Base-by-base conservation (phyloP, 2,329 filamentous ascomycete genomes). In the Botrytis byssoidea region DNA sequence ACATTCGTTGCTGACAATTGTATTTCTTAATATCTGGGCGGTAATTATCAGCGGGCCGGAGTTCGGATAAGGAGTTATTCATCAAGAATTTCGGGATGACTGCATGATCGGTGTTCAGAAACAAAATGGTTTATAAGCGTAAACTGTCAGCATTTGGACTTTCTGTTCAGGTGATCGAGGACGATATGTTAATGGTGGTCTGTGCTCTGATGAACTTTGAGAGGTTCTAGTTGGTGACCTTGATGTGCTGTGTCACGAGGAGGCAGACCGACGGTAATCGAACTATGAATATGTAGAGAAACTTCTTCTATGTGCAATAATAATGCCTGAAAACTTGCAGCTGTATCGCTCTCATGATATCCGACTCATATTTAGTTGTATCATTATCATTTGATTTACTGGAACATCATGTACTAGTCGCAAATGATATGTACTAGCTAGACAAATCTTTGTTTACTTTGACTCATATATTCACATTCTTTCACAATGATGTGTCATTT, bases 401-500 rank as follows among this genome's bases (percentile, higher is more conserved):
- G 10, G 20, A 60, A 37, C 5, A 37, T 3, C 9, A 40, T 12
- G 22, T 25, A 16, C 20, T 61, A 16, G 20, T 61, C 32, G 22
- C 6, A 0, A 12, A 37, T 61, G 5, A 10, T 37, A 37, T 14
- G 32, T 14, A 25, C 4, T 61, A 35, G 20, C 4, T 61, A 35
- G 20, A 37, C 1, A 25, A 37, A 22, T 1, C 1, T 14, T 0
- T 7, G 14, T 7, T 0, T 10, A 22, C 6, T 6, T 22, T 3
- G 14, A 25, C 20, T 37, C 16, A 9, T 25, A 61, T 20, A 25
- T 14, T 25, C 9, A 61, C 22, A 25, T 14, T 12, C 25, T 2
- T 1, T 37, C n/a, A 37, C 14, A 8, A 37, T 22, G 2, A 40
- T 61, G 8, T 14, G 22, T 61, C 59, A 25, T 29, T 59, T 0